Evolutionary conservation across 352 stramenopile species (phyloP).

Genomic region (Phytophthora litchii): DNA sequence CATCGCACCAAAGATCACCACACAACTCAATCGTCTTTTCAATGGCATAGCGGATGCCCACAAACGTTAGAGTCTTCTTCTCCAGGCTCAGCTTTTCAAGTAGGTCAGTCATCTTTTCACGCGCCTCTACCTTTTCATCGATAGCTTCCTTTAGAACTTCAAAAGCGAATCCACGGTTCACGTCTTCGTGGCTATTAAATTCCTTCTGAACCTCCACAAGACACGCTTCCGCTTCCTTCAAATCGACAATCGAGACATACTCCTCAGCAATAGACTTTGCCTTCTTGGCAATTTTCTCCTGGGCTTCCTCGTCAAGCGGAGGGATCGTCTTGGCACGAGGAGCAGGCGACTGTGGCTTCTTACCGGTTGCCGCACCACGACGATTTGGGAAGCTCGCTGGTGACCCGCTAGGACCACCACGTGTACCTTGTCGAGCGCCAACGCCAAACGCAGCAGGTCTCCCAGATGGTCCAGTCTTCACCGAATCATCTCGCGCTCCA

Average conservation of each 20-base stretch:
- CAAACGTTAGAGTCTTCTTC: constrained; percentile 61
- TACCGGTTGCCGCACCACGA: constrained; percentile 22
- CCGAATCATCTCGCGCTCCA: constrained; percentile 60
- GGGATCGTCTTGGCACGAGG: constrained; percentile 35
- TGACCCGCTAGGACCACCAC: constrained; percentile 30
- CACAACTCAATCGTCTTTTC: constrained; percentile 64
- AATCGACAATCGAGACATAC: constrained; percentile 76
- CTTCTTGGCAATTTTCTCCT: constrained; percentile 77
- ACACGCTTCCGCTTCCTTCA: constrained; percentile 72
- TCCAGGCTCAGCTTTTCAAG: constrained; percentile 70
- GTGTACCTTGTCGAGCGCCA: constrained; percentile 22
- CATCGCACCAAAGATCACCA: constrained; percentile 81
- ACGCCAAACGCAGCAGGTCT: constrained; percentile 56
- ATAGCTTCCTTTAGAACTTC: constrained; percentile 64
- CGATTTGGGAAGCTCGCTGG: constrained; percentile 41
- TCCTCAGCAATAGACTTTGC: constrained; percentile 81
- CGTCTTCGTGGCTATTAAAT: constrained; percentile 65
- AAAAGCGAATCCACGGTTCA: constrained; percentile 59
- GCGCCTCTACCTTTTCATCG: constrained; percentile 65
- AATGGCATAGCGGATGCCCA: constrained; percentile 62
- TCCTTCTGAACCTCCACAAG: constrained; percentile 69
- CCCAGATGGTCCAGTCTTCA: constrained; percentile 63
- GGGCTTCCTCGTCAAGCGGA: constrained; percentile 62
- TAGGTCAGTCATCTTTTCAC: constrained; percentile 69
- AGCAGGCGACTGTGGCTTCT: constrained; percentile 45